These are phyloP conservation scores for Saturnispora sanitii DNA, from an alignment of 805 yeast species.

Conservation along the genomic window DNA sequence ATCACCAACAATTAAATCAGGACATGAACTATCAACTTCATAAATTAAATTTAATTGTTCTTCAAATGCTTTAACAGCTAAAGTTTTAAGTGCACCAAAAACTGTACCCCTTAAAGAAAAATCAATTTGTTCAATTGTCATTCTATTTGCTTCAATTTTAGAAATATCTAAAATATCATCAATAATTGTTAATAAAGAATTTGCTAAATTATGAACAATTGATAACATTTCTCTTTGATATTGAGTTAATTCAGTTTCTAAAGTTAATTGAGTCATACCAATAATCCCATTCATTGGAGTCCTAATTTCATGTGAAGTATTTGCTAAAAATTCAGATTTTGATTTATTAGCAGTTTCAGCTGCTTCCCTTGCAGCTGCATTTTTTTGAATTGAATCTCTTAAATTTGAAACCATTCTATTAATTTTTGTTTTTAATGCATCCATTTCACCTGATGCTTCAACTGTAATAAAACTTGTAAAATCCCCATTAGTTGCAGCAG, in stretches of 20 bases:
- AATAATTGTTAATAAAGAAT: constrained; percentile 73
- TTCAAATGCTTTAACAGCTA: constrained; percentile 85
- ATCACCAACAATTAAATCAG: constrained; percentile 80
- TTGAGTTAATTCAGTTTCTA: constrained; percentile 83
- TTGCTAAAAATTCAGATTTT: constrained; percentile 82
- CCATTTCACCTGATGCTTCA: constrained; percentile 90
- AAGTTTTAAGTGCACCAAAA: constrained; percentile 80
- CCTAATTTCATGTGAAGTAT: constrained; percentile 80
- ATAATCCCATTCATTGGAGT: constrained; percentile 91
- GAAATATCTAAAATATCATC: constrained; percentile 89
- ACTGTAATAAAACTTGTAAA: constrained; percentile 84
- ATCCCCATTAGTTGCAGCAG: constrained; percentile 91
- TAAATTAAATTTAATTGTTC: constrained; percentile 72
- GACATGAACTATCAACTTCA: constrained; percentile 78
- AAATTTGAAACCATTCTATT: constrained; percentile 80
- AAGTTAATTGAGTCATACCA: constrained; percentile 84
- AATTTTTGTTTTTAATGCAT: constrained; percentile 51
- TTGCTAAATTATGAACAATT: constrained; percentile 81
- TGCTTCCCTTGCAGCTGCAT: constrained; percentile 89
- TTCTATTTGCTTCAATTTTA: constrained; percentile 85
- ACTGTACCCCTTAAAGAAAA: constrained; percentile 80
- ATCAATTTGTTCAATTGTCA: constrained; percentile 87
- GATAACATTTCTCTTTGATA: constrained; percentile 88
- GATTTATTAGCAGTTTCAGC: constrained; percentile 87
- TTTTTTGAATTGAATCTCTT: constrained; percentile 82